phyloP scores from a whole-genome alignment of 2,329 filamentous ascomycete genomes.

The Pseudogymnoascus sp. region DNA sequence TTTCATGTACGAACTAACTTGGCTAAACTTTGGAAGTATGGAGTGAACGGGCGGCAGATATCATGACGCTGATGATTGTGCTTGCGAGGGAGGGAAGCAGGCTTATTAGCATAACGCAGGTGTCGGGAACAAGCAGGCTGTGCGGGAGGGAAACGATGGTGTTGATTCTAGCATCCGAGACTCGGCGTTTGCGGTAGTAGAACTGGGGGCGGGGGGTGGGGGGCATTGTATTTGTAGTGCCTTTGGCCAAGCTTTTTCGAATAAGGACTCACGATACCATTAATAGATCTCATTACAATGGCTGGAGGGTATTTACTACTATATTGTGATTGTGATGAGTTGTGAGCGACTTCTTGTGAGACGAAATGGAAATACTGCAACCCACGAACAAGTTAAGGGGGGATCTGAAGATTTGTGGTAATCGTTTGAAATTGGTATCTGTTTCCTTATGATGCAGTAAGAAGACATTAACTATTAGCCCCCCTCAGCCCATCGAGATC shows the following conservation, averaged over 20 bases:
- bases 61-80: conserved; percentile 1
- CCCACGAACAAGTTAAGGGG: not conserved
- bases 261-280: not conserved
- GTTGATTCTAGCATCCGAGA: not conserved
- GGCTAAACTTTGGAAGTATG: not conserved
- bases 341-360: not conserved
- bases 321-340: not conserved
- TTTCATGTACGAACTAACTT: not conserved
- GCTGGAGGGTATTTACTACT: not conserved
- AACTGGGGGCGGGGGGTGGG: not conserved
- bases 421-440: not conserved
- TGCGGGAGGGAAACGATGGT: not conserved
- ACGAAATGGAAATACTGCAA: not conserved
- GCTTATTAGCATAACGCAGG: not conserved
- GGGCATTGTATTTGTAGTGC: conserved; percentile 1
- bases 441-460: not conserved
- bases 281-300: not conserved
- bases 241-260: not conserved
- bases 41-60: not conserved
- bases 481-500: not conserved
- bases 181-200: conserved; percentile 1
- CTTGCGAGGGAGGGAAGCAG: not conserved
- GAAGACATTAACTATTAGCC: not conserved
- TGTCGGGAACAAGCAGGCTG: not conserved
- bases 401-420: not conserved